These are phyloP conservation scores for Aspergillus bombycis DNA, from an alignment of 2,329 filamentous ascomycete species.

Conservation along the genomic window DNA sequence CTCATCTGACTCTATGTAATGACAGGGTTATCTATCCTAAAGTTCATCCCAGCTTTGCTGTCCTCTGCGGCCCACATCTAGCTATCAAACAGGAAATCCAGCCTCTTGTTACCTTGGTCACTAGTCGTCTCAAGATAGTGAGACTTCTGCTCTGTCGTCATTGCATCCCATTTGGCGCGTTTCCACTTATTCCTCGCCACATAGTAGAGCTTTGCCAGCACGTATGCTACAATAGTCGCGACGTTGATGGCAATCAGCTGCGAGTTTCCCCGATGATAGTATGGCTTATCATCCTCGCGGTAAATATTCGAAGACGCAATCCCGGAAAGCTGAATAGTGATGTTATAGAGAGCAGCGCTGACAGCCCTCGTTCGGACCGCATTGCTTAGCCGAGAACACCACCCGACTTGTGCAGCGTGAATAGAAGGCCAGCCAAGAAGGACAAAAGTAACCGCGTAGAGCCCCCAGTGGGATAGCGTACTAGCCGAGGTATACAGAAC, in stretches of 20 bases:
- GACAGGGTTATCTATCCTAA: neutral
- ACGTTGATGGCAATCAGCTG: constrained; percentile 53
- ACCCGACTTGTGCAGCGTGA: constrained; percentile 54
- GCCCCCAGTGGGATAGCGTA: constrained; percentile 45
- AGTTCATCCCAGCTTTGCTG: neutral
- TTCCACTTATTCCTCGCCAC: constrained; percentile 34
- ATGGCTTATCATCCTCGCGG: constrained; percentile 56
- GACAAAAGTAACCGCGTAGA: constrained; percentile 37
- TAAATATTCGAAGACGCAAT: constrained; percentile 55
- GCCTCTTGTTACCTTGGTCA: constrained; percentile 57
- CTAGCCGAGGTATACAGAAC: constrained; percentile 43
- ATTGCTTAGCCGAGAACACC: constrained; percentile 54
- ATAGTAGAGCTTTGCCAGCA: constrained; percentile 41
- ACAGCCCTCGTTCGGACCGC: constrained; percentile 54
- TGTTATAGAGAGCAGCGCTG: constrained; percentile 55
- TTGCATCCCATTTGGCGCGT: constrained; percentile 46
- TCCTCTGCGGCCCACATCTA: constrained; percentile 26
- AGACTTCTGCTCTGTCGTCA: constrained; percentile 52
- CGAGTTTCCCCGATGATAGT: constrained; percentile 41
- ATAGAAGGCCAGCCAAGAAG: constrained; percentile 22
- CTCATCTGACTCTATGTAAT: neutral
- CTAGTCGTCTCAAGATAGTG: constrained; percentile 54
- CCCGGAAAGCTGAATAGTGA: constrained; percentile 43
- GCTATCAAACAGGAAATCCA: constrained; percentile 59
- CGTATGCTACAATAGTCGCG: constrained; percentile 54